Evolutionary conservation across 139 green algal genomes (phyloP).

Genomic region (Gonium pectorale): DNA sequence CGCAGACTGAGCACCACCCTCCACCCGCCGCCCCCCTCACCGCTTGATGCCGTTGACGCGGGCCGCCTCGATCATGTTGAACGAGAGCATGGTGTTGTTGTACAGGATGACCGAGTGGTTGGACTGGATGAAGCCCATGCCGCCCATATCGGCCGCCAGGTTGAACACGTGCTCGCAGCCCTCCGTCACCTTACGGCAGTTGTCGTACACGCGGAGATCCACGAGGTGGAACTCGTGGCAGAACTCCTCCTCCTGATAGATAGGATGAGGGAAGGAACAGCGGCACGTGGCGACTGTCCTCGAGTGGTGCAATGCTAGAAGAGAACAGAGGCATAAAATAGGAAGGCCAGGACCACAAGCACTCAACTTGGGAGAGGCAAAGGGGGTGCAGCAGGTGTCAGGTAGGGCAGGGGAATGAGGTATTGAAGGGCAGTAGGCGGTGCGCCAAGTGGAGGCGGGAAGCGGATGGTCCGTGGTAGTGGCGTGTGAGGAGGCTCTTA

Average conservation of each 20-base stretch:
- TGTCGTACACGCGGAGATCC: conserved; percentile 96
- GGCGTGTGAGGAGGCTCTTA: too few relatives aligned
- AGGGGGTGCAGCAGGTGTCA: too few relatives aligned
- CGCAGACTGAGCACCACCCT: not conserved
- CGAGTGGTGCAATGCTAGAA: not conserved
- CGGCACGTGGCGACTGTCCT: not conserved
- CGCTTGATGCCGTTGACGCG: conserved; percentile 59
- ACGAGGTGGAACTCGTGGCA: conserved; percentile 99
- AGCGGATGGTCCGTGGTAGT: too few relatives aligned
- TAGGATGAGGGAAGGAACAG: not conserved
- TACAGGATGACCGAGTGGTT: conserved; percentile 99
- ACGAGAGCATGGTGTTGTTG: conserved; percentile 99
- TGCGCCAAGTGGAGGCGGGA: too few relatives aligned
- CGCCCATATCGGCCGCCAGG: conserved; percentile 98
- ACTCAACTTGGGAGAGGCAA: not conserved
- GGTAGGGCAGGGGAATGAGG: too few relatives aligned
- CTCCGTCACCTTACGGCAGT: conserved; percentile 89
- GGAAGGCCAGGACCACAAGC: not conserved
- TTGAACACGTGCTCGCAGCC: conserved; percentile 98
- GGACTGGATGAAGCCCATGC: conserved; percentile 99
- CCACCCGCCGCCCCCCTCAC: conserved; percentile 10
- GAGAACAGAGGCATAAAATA: not conserved
- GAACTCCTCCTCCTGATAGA: conserved; percentile 95
- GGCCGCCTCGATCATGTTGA: conserved; percentile 98
- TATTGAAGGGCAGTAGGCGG: too few relatives aligned